phyloP scores from a whole-genome alignment of 768 basidiomycete genomes.

The Polyporus arcularius region DNA sequence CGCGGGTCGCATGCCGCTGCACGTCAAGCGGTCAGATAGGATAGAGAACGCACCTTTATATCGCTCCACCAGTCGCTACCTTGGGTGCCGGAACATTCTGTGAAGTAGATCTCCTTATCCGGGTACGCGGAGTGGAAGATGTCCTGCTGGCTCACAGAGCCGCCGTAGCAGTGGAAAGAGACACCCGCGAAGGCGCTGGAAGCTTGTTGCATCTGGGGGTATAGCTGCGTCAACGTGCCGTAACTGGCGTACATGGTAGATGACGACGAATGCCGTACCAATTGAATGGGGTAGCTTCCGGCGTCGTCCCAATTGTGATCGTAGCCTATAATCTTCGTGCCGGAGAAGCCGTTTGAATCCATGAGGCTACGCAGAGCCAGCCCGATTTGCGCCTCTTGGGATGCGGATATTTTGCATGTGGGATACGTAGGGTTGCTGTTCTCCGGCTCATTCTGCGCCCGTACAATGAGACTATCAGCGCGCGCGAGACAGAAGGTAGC shows the following conservation, averaged over 20 bases:
- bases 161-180: constrained; percentile 73
- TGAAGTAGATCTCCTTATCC: constrained; percentile 55
- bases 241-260: neutral
- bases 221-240: neutral
- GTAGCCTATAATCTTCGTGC: constrained; percentile 64
- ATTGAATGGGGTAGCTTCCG: constrained; percentile 58
- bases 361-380: constrained; percentile 56
- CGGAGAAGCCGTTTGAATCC: constrained; percentile 59
- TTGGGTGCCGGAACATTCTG: constrained; percentile 65
- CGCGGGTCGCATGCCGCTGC: neutral
- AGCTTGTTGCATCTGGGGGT: constrained; percentile 53
- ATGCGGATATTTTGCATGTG: constrained; percentile 54
- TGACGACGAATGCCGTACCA: constrained; percentile 28
- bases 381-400: constrained; percentile 61
- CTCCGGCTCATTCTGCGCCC: constrained; percentile 51
- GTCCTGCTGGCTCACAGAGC: constrained; percentile 53
- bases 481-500: neutral
- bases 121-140: constrained; percentile 58
- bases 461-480: neutral
- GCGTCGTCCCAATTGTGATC: constrained; percentile 80
- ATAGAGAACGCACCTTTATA: constrained; percentile 54
- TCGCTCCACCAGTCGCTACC: constrained; percentile 81
- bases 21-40: neutral
- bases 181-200: constrained; percentile 61
- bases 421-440: constrained; percentile 70